Base-by-base conservation (phyloP, 257 asterid species). In the Hygrophila difformis region DNA sequence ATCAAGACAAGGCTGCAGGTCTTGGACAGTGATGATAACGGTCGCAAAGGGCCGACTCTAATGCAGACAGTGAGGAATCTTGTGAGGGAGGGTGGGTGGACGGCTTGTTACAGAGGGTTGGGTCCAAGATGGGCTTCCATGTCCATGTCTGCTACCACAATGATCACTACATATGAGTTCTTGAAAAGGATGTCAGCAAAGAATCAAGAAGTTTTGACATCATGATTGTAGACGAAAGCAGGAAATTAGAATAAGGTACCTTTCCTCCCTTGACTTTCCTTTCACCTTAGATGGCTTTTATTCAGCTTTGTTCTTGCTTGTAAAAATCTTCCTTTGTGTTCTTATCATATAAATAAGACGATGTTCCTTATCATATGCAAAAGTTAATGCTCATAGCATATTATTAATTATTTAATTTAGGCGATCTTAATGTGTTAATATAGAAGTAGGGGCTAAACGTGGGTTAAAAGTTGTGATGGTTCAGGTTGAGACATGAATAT, bases 121-220 rank as follows among this genome's bases (percentile, higher is more conserved):
- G 84, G 93, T n/a, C 95, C 89, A 2, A 59, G 95, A 53, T 84
- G 93, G 56, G 88, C 85, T 36, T 75, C 93, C 18, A 80, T 80
- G 96, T 82, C 96, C 35, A 42, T 82, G 70, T 82, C 94, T 45
- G 87, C 85, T 28, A 69, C 94, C 8, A 76, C 92, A 1, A 85
- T 85, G 96, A 85, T 85, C 71, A 79, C 91, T 19, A 76, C 96
- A 4, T 85, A 85, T 18, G 96, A 85, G 75, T 69, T 83, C 73
- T 54, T 83, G 70, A 83, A 83, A 65, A 62, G 92, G 31, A 72
- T 79, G 20, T 83, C 94, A 3, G 62, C 92, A 0, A 83, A 83
- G 74, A 72, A 53, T 67, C 78, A 67, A 55, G 72, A 69, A 46
- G 65, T 53, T 49, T 63, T 75, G 33, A 39, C 71, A 21, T 66